Conservation (phyloP, 2,329 filamentous ascomycete genomes). For the Penicillium capsulatum region DNA sequence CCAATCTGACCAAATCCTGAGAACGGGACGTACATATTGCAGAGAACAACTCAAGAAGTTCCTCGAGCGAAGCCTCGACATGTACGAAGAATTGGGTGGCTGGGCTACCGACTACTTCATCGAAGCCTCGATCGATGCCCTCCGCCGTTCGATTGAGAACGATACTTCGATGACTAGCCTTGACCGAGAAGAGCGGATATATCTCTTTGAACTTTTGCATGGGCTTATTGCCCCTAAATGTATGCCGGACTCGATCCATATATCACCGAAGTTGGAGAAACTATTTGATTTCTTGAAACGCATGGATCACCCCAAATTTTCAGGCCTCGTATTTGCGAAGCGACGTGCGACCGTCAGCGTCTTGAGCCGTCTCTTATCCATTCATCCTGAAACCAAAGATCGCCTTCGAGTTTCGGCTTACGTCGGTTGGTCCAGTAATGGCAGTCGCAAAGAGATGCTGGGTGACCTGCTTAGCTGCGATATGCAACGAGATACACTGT, state of each 20-base stretch:
- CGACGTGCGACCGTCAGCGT: conserved; percentile 60
- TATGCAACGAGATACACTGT: conserved; percentile 50
- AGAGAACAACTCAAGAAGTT: conserved; percentile 57
- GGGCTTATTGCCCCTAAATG: conserved; percentile 20
- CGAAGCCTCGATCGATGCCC: conserved; percentile 43
- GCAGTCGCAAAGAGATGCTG: conserved; percentile 45
- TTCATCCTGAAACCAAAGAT: conserved; percentile 46
- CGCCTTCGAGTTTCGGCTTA: conserved; percentile 43
- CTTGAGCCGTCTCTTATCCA: conserved; percentile 54
- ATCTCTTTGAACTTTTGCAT: conserved; percentile 47
- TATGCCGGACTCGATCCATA: conserved; percentile 6
- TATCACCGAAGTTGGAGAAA: conserved; percentile 57
- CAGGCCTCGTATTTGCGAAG: conserved; percentile 63
- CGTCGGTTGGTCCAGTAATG: conserved; percentile 48
- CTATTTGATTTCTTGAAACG: conserved; percentile 53
- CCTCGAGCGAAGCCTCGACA: conserved; percentile 46
- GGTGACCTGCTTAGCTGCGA: conserved; percentile 48
- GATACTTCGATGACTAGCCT: conserved; percentile 40
- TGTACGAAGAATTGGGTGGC: conserved; percentile 57
- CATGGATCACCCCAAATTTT: conserved; percentile 46
- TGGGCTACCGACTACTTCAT: conserved; percentile 70
- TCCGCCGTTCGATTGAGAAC: conserved; percentile 20
- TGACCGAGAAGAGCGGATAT: conserved; percentile 51
- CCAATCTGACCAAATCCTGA: conserved; percentile 27
- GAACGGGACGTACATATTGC: conserved; percentile 35